Percentiles rank a stretch among this genome's conserved stretches.
These are phyloP conservation scores for Ogataea degrootiae DNA, from an alignment of 805 yeast genomes.

Conservation along the genomic window DNA sequence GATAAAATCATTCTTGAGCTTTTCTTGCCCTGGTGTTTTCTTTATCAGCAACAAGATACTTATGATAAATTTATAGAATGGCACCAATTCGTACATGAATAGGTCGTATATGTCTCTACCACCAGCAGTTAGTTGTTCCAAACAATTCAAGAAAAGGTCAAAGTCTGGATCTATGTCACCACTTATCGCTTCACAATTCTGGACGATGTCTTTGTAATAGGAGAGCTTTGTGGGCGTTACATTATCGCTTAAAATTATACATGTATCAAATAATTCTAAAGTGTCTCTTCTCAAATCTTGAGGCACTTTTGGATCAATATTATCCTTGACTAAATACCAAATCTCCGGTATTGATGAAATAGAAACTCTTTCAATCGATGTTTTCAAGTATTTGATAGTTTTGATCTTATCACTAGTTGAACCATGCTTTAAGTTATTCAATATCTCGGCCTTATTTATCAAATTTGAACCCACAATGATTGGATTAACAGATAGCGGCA, in stretches of 20 bases:
- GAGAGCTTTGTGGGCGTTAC: slow-evolving; percentile 44
- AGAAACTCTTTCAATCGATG: slow-evolving; percentile 45
- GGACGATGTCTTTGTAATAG: slow-evolving; percentile 57
- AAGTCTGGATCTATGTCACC: slow-evolving; percentile 34
- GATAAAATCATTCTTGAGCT: slow-evolving; percentile 9
- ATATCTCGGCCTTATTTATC: slow-evolving; percentile 17
- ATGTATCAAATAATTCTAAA: slow-evolving; percentile 46
- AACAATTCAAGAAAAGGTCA: slow-evolving; percentile 40
- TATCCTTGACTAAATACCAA: slow-evolving; percentile 64
- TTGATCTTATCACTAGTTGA: slow-evolving; percentile 33
- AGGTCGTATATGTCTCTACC: slow-evolving; percentile 23
- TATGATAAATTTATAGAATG: slow-evolving; percentile 13
- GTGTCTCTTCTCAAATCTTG: slow-evolving; percentile 42
- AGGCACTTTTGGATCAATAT: slow-evolving; percentile 36
- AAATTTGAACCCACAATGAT: slow-evolving; percentile 26
- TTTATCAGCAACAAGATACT: slow-evolving; percentile 4
- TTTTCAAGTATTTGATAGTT: slow-evolving; percentile 48
- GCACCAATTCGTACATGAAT: slow-evolving; percentile 12
- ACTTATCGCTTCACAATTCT: slow-evolving; percentile 39
- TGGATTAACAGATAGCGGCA: slow-evolving; percentile 22
- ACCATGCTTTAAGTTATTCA: slow-evolving; percentile 18
- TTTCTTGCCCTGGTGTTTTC: slow-evolving; percentile 3
- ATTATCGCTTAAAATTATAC: slow-evolving; percentile 50
- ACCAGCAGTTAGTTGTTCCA: slow-evolving; percentile 41
- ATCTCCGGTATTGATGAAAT: slow-evolving; percentile 63